These are phyloP conservation scores for Fusarium pseudograminearum DNA, from an alignment of 2,329 filamentous ascomycete genomes.

Conservation along the genomic window DNA sequence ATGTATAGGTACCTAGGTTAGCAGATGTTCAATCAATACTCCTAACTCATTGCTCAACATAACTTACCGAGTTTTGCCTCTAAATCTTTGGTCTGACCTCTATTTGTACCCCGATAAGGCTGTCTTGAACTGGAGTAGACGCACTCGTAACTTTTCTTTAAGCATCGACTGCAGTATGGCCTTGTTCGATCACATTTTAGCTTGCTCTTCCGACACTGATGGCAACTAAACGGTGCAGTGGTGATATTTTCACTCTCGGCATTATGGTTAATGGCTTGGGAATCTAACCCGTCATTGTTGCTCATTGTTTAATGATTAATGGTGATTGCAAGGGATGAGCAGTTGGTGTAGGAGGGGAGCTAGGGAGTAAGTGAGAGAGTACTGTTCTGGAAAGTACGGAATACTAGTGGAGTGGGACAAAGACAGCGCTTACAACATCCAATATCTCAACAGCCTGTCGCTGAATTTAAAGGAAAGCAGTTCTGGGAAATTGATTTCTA, in stretches of 20 bases:
- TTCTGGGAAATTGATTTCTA: fast-evolving
- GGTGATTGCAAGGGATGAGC: background rate
- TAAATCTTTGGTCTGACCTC: conserved; percentile 8
- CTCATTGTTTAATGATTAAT: background rate
- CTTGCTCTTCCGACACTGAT: conserved; percentile 23
- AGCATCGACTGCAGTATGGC: conserved; percentile 16
- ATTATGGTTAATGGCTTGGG: fast-evolving
- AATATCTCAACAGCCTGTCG: background rate
- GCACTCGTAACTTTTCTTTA: conserved; percentile 20
- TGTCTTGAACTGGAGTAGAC: conserved; percentile 16
- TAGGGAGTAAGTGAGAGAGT: background rate
- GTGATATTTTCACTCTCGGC: background rate
- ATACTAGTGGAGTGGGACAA: background rate
- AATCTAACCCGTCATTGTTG: background rate
- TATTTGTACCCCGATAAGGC: conserved; percentile 5
- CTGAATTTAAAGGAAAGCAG: background rate
- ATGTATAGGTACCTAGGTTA: background rate
- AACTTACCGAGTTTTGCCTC: conserved; percentile 12
- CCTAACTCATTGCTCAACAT: too few relatives aligned
- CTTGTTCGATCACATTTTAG: conserved; percentile 18
- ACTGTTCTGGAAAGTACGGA: background rate
- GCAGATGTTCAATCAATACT: background rate
- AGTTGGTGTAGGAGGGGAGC: background rate
- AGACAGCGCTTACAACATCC: background rate
- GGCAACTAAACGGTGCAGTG: conserved; percentile 10